A percentile compares a stretch with the other conserved stretches of the same genome.
Evolutionary conservation across 345 rosid genomes (phyloP).

Genomic region (Gossypium australe): DNA sequence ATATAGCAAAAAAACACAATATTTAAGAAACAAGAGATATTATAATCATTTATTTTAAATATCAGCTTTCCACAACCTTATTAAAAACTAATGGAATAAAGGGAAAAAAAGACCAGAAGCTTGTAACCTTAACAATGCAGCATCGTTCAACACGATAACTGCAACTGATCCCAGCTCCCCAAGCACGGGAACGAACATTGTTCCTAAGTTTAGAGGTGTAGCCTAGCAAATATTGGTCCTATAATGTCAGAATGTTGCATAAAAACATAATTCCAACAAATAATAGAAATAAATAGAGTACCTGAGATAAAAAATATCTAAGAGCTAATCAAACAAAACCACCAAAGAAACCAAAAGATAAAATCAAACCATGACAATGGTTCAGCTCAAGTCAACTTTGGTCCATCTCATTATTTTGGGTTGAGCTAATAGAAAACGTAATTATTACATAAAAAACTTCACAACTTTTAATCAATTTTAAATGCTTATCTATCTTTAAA

Average conservation of each 20-base stretch:
- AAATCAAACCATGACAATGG: neutral
- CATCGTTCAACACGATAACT: constrained; percentile 92
- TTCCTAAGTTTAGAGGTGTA: constrained; percentile 91
- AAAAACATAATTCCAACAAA: neutral
- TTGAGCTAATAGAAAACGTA: neutral
- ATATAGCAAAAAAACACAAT: constrained; percentile 1
- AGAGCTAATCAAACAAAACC: neutral
- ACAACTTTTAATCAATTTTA: neutral
- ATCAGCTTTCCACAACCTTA: neutral
- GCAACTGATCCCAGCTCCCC: constrained; percentile 99
- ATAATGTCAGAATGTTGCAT: constrained; percentile 7
- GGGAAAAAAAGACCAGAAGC: constrained; percentile 9
- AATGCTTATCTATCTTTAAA: neutral
- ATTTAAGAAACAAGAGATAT: neutral
- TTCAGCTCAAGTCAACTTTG: neutral
- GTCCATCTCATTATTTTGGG: neutral
- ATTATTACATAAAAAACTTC: neutral
- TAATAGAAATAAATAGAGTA: neutral
- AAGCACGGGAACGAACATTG: constrained; percentile 97
- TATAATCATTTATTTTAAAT: neutral
- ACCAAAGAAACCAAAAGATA: neutral
- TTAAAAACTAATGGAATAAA: neutral
- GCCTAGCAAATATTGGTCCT: constrained; percentile 32
- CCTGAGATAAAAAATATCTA: neutral
- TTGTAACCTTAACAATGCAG: constrained; percentile 88